Conservation (phyloP, 306 rosid genomes). For the Ceratonia siliqua region DNA sequence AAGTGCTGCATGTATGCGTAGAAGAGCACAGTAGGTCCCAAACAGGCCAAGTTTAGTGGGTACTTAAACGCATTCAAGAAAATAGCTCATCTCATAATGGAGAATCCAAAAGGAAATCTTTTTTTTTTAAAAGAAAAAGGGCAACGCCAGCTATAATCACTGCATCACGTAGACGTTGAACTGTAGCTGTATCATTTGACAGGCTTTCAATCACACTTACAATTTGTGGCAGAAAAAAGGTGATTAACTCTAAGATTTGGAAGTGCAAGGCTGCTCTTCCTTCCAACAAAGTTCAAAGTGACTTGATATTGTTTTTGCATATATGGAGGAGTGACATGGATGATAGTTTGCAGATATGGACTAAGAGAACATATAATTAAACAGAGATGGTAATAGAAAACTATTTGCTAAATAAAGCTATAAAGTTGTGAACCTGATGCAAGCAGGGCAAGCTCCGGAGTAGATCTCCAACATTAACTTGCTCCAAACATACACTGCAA, state of each 20-base stretch:
- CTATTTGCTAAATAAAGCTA: background rate
- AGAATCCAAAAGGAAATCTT: constrained; percentile 11
- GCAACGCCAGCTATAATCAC: background rate
- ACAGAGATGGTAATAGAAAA: constrained; percentile 12
- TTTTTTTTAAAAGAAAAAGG: background rate
- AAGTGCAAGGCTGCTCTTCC: constrained; percentile 3
- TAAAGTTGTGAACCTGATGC: constrained; percentile 68
- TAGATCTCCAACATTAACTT: constrained; percentile 78
- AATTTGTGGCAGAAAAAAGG: background rate
- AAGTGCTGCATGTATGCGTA: background rate
- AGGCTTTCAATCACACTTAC: constrained; percentile 8
- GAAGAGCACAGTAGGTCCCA: background rate
- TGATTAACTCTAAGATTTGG: background rate
- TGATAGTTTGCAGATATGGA: constrained; percentile 6
- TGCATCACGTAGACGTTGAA: background rate
- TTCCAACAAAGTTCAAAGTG: background rate
- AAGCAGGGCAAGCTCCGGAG: constrained; percentile 94
- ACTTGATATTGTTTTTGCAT: background rate
- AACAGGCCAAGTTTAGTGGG: background rate
- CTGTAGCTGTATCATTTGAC: background rate
- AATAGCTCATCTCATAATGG: background rate
- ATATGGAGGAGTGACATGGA: background rate
- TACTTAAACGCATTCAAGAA: background rate
- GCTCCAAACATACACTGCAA: constrained; percentile 96
- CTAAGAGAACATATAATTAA: background rate